Evolutionary conservation across 805 yeast species (phyloP).

Genomic region (Nakazawaea sp.): DNA sequence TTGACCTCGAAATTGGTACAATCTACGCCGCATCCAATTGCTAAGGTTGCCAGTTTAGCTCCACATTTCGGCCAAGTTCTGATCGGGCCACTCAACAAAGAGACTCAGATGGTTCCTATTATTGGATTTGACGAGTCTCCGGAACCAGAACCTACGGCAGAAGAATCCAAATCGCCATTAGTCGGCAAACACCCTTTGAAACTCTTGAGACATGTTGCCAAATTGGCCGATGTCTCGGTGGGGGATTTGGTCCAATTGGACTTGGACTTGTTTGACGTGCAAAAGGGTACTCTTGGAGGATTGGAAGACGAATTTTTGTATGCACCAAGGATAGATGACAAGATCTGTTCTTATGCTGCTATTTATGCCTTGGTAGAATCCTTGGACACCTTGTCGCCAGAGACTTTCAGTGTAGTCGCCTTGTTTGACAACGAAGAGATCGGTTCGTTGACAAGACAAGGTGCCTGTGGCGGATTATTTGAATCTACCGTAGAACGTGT

Average conservation of each 20-base stretch:
- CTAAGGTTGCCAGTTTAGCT: conserved; percentile 77
- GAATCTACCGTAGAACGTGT: conserved; percentile 59
- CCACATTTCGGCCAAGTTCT: conserved; percentile 78
- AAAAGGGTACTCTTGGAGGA: conserved; percentile 75
- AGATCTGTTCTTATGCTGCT: conserved; percentile 75
- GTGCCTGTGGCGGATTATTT: conserved; percentile 72
- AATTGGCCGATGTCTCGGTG: conserved; percentile 49
- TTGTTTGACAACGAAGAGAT: conserved; percentile 79
- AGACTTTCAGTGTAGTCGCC: conserved; percentile 51
- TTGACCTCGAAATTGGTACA: conserved; percentile 40
- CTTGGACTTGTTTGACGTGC: conserved; percentile 75
- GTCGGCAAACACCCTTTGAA: conserved; percentile 61
- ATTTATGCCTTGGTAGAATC: conserved; percentile 47
- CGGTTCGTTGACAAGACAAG: conserved; percentile 75
- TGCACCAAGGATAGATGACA: conserved; percentile 82
- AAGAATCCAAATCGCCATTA: conserved; percentile 57
- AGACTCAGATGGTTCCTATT: conserved; percentile 74
- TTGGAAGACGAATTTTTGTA: conserved; percentile 67
- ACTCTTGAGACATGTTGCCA: conserved; percentile 62
- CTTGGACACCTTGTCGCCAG: conserved; percentile 14
- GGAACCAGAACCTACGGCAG: conserved; percentile 43
- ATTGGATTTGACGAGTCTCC: conserved; percentile 45
- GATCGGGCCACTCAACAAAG: conserved; percentile 65
- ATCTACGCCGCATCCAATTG: conserved; percentile 64
- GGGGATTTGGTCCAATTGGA: conserved; percentile 62